Conservation (phyloP, 345 rosid genomes). For the Bruguiera gymnorhiza region DNA sequence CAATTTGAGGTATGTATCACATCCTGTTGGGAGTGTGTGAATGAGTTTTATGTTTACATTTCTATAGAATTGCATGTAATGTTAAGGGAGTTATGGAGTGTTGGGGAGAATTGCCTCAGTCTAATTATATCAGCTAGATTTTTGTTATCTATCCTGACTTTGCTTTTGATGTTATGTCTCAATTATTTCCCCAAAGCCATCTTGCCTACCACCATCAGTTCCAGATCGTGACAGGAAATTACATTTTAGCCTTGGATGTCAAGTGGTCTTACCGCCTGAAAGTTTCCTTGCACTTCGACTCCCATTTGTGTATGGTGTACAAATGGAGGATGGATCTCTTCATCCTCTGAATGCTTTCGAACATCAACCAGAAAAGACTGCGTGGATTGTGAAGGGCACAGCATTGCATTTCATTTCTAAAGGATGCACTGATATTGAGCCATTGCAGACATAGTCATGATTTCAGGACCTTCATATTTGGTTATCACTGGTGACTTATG, state of each 20-base stretch:
- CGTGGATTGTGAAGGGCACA: constrained; percentile 68
- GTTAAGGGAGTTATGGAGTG: background rate
- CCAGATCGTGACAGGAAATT: constrained; percentile 44
- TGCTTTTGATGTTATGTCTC: constrained; percentile 4
- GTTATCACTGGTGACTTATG: constrained; percentile 15
- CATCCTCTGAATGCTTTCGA: constrained; percentile 59
- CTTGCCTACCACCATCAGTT: constrained; percentile 55
- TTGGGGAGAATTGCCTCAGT: background rate
- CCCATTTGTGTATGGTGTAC: constrained; percentile 77
- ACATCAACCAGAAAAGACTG: constrained; percentile 69
- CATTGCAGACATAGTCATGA: constrained; percentile 23
- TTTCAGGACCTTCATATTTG: constrained; percentile 16
- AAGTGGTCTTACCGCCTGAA: constrained; percentile 70
- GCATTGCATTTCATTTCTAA: constrained; percentile 57
- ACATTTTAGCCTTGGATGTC: constrained; percentile 67
- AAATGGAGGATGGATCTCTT: constrained; percentile 45
- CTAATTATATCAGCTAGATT: background rate
- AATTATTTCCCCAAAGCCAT: constrained; percentile 41
- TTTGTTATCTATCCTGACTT: background rate
- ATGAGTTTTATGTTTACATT: constrained; percentile 1
- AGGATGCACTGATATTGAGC: constrained; percentile 35
- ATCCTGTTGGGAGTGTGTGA: constrained; percentile 5
- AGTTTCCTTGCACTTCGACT: constrained; percentile 71
- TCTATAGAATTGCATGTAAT: background rate
- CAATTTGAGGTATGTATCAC: constrained; percentile 64